phyloP scores from a whole-genome alignment of 2,329 filamentous ascomycete genomes.

The Colletotrichum sidae region DNA sequence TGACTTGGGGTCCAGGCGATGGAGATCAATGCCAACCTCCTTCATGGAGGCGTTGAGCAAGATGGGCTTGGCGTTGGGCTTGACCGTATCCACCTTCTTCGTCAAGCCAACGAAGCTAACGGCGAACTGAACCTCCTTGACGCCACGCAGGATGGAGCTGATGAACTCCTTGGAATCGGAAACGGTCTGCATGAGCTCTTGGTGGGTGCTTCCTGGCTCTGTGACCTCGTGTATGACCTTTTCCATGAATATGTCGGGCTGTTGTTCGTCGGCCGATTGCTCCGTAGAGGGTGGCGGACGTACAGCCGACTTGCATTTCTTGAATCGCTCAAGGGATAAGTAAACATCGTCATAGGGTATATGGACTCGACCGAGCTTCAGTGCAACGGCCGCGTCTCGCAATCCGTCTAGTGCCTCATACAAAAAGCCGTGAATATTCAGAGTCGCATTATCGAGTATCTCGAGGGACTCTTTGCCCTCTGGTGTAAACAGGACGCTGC shows the following conservation, averaged over 20 bases:
- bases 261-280: conserved; percentile 61
- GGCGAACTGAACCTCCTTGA: conserved; percentile 96
- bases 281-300: conserved; percentile 48
- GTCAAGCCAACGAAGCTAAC: conserved; percentile 91
- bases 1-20: conserved; percentile 90
- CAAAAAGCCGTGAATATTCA: conserved; percentile 92
- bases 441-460: conserved; percentile 84
- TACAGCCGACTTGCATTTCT: conserved; percentile 51
- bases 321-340: conserved; percentile 69
- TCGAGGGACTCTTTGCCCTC: conserved; percentile 88
- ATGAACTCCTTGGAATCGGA: conserved; percentile 94
- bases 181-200: conserved; percentile 82
- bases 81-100: conserved; percentile 78
- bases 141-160: conserved; percentile 87
- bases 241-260: conserved; percentile 73
- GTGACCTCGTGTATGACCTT: conserved; percentile 82
- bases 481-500: conserved; percentile 89
- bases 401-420: conserved; percentile 88
- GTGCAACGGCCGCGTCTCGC: conserved; percentile 86
- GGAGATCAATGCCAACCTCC: conserved; percentile 92
- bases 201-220: conserved; percentile 71
- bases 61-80: conserved; percentile 76
- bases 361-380: conserved; percentile 92
- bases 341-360: conserved; percentile 90
- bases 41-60: conserved; percentile 93